Evolutionary conservation across 2,329 filamentous ascomycete species (phyloP).

Genomic region (Paecilomyces fulvus): DNA sequence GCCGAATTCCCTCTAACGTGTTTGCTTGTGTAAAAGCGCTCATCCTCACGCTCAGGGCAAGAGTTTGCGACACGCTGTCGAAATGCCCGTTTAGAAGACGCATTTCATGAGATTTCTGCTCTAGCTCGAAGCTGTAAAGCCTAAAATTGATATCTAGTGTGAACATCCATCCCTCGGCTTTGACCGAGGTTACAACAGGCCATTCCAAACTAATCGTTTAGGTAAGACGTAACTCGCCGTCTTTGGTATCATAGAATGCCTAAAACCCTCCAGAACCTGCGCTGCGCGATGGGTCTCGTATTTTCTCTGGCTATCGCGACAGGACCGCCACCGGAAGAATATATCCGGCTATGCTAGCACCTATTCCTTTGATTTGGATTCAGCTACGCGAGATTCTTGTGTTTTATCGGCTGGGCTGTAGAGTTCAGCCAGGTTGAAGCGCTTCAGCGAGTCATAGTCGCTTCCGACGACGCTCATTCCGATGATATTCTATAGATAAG

Average conservation of each 20-base stretch:
- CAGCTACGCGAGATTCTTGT: constrained; percentile 3
- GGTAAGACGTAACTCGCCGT: neutral
- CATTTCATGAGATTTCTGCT: neutral
- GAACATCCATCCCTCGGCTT: neutral
- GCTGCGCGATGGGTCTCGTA: no score
- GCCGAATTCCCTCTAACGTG: neutral
- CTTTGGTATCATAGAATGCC: neutral
- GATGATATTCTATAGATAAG: constrained; percentile 47
- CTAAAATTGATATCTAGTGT: neutral
- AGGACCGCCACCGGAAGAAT: neutral
- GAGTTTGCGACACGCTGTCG: neutral
- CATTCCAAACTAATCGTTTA: neutral
- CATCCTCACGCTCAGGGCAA: neutral
- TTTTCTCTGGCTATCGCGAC: neutral
- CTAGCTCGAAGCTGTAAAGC: neutral
- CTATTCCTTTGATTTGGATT: neutral
- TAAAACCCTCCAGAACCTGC: no score
- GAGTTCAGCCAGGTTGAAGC: constrained; percentile 56
- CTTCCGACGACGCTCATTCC: constrained; percentile 55
- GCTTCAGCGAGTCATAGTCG: constrained; percentile 53
- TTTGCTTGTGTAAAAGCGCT: neutral
- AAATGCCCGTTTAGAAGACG: neutral
- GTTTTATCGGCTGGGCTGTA: constrained; percentile 40
- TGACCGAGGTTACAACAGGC: neutral
- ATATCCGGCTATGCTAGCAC: neutral